Conservation (phyloP, 2,329 filamentous ascomycete species). For the Botrytis byssoidea region DNA sequence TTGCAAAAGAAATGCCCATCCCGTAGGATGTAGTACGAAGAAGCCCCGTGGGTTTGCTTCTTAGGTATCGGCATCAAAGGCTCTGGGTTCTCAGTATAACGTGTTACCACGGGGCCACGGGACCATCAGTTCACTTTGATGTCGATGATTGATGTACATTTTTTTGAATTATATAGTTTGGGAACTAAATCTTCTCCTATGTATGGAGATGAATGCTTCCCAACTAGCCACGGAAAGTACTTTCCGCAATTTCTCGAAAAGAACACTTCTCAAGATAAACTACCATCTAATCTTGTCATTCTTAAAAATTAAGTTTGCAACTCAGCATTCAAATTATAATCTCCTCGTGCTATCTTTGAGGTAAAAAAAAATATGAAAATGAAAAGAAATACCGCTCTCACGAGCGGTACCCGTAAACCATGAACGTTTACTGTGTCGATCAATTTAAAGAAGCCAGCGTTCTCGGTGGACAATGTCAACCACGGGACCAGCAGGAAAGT, state of each 20-base stretch:
- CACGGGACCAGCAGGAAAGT: background rate
- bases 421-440: background rate
- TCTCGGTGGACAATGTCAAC: background rate
- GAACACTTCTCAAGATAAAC: background rate
- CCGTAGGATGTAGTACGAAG: background rate
- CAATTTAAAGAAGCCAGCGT: background rate
- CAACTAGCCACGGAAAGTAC: background rate
- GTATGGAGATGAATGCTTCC: background rate
- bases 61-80: background rate
- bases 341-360: too few relatives aligned
- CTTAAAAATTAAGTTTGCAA: background rate
- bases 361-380: accelerated
- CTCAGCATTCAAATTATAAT: background rate
- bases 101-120: background rate
- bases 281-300: background rate
- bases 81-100: background rate
- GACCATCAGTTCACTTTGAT: background rate
- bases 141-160: background rate
- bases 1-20: background rate
- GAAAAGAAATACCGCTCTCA: too few relatives aligned
- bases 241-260: background rate
- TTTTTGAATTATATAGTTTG: background rate
- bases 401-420: background rate
- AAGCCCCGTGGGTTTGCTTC: background rate
- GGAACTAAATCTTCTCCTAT: background rate